Evolutionary conservation across 2,329 filamentous ascomycete species (phyloP).

Genomic region (Calycina herbarum): DNA sequence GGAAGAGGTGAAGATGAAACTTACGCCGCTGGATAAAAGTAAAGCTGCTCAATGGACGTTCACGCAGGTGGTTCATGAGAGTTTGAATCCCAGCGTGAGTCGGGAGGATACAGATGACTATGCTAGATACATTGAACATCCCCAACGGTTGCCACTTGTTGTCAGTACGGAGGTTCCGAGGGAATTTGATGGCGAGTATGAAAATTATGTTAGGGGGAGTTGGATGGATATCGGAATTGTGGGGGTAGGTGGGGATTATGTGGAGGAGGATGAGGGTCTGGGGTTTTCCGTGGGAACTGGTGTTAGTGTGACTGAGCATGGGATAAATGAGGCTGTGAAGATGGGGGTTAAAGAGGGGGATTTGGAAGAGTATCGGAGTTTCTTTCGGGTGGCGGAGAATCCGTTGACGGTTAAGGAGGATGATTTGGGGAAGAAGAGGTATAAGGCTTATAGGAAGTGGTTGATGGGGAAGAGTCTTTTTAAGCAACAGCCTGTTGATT

Average conservation of each 20-base stretch:
- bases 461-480: slow-evolving; percentile 92
- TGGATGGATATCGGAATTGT: slow-evolving; percentile 52
- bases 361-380: slow-evolving; percentile 71
- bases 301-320: background rate
- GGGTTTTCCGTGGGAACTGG: slow-evolving; percentile 10
- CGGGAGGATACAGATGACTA: slow-evolving; percentile 81
- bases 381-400: slow-evolving; percentile 75
- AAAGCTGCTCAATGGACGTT: slow-evolving; percentile 87
- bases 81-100: slow-evolving; percentile 80
- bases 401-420: slow-evolving; percentile 85
- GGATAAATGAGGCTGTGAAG: slow-evolving; percentile 19
- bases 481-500: slow-evolving; percentile 74
- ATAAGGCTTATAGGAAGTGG: slow-evolving; percentile 97
- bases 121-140: slow-evolving; percentile 82
- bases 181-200: slow-evolving; percentile 66
- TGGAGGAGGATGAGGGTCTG: slow-evolving; percentile 2
- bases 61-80: slow-evolving; percentile 80
- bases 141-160: slow-evolving; percentile 83
- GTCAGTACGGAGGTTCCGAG: slow-evolving; percentile 66
- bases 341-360: slow-evolving; percentile 47
- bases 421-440: slow-evolving; percentile 87
- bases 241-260: slow-evolving; percentile 17
- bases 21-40: slow-evolving; percentile 69
- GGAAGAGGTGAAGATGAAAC: slow-evolving; percentile 48
- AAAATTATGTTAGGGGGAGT: slow-evolving; percentile 74